Evolutionary conservation across 148 eudicot species (phyloP).

Genomic region (Vaccinium corymbosum): DNA sequence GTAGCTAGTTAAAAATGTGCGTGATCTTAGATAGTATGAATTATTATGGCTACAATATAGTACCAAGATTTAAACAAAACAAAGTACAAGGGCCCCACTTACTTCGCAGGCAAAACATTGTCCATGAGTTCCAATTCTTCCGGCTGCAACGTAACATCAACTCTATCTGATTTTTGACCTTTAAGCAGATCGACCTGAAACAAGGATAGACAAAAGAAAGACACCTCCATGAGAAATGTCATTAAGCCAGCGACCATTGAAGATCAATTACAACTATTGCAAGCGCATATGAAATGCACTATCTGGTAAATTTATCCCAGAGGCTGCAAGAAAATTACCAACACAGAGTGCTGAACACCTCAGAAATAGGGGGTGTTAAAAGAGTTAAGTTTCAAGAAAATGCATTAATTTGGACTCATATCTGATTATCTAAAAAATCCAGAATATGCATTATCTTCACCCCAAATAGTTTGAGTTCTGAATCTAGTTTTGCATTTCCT

Average conservation of each 20-base stretch:
- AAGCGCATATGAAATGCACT: no score
- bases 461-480: no score
- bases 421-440: no score
- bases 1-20: no score
- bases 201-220: background rate
- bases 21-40: no score
- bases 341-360: no score
- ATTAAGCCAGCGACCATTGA: background rate
- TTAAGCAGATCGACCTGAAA: constrained; percentile 79
- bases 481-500: no score
- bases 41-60: background rate
- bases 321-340: no score
- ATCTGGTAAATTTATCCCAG: background rate
- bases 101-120: constrained; percentile 83
- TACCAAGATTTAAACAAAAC: background rate
- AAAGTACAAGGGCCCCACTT: constrained; percentile 18
- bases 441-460: no score
- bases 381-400: no score
- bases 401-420: no score
- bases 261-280: background rate
- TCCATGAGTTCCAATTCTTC: constrained; percentile 85
- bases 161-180: constrained; percentile 83
- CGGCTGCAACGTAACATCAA: constrained; percentile 77
- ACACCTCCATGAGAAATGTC: background rate
- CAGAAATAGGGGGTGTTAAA: no score